A percentile compares a stretch with the other conserved stretches of the same genome.
Evolutionary conservation across 2,329 filamentous ascomycete species (phyloP).

Genomic region (Colletotrichum tofieldiae): DNA sequence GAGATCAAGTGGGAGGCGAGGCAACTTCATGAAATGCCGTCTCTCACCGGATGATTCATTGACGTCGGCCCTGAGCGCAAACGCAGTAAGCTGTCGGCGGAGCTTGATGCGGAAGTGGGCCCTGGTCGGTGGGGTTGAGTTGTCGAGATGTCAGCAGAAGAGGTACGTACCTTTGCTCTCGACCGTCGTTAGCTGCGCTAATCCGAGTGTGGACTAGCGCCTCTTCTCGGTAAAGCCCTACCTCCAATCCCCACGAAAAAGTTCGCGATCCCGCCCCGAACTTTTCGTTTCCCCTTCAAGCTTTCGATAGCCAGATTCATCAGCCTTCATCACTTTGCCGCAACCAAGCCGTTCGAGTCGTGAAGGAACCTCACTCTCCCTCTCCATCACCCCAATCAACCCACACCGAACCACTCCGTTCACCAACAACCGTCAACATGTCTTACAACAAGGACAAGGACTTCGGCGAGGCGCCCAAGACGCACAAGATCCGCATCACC

Average conservation of each 20-base stretch:
- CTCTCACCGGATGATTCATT: slow-evolving; percentile 60
- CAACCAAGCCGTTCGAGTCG: slow-evolving; percentile 83
- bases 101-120: slow-evolving; percentile 31
- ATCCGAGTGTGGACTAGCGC: neutral
- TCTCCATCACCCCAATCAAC: slow-evolving; percentile 22
- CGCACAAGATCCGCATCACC: slow-evolving; percentile 95
- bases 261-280: slow-evolving; percentile 40
- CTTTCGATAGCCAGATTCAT: slow-evolving; percentile 45
- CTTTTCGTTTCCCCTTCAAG: slow-evolving; percentile 16
- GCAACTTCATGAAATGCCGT: slow-evolving; percentile 1
- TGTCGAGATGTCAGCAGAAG: neutral
- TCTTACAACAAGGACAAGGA: slow-evolving; percentile 99
- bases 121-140: neutral
- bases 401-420: neutral
- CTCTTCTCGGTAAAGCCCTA: slow-evolving; percentile 41
- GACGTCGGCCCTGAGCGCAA: slow-evolving; percentile 8
- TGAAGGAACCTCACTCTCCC: slow-evolving; percentile 69
- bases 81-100: slow-evolving; percentile 24
- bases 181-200: neutral
- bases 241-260: slow-evolving; percentile 43
- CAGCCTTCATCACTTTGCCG: slow-evolving; percentile 86
- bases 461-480: slow-evolving; percentile 92
- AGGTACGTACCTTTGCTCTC: slow-evolving; percentile 12
- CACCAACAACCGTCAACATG: slow-evolving; percentile 70
- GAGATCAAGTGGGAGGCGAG: neutral